These are phyloP conservation scores for Zygosaccharomyces pseudobailii DNA, from an alignment of 1,139 yeast species.

Conservation along the genomic window DNA sequence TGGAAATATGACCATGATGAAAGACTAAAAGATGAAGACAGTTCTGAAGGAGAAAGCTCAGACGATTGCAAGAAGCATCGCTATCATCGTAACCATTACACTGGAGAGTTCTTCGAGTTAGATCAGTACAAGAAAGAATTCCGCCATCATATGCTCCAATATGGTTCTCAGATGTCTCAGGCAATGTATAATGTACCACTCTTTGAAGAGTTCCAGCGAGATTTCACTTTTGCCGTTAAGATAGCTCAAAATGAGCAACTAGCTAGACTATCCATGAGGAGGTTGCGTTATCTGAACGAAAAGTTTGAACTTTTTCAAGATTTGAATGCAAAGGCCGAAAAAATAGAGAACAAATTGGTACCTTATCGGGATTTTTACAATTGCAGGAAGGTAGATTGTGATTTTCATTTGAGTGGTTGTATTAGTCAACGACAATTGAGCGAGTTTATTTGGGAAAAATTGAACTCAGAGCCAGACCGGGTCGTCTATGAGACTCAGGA, in stretches of 20 bases:
- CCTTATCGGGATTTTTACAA: constrained; percentile 97
- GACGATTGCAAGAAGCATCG: constrained; percentile 1
- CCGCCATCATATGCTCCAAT: constrained; percentile 8
- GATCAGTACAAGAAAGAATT: constrained; percentile 18
- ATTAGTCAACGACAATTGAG: constrained; percentile 94
- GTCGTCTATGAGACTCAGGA: constrained; percentile 18
- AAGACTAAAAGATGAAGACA: constrained; percentile 18
- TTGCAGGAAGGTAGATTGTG: constrained; percentile 95
- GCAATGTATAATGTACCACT: constrained; percentile 14
- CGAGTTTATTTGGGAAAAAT: constrained; percentile 87
- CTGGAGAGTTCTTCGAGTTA: constrained; percentile 30
- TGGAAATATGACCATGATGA: constrained; percentile 32
- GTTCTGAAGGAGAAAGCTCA: constrained; percentile 2
- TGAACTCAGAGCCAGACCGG: constrained; percentile 37
- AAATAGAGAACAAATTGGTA: constrained; percentile 45
- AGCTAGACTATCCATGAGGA: constrained; percentile 21
- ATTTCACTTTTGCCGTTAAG: constrained; percentile 18
- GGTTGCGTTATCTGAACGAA: constrained; percentile 24
- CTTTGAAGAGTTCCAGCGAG: constrained; percentile 22
- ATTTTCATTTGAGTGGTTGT: constrained; percentile 94
- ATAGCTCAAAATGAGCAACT: constrained; percentile 16
- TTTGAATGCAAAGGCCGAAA: constrained; percentile 29
- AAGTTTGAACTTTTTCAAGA: constrained; percentile 32
- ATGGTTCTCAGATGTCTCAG: constrained; percentile 2
- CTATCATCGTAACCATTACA: constrained; percentile 16